phyloP scores from a whole-genome alignment of 345 rosid genomes.

The Salix arbutifolia region DNA sequence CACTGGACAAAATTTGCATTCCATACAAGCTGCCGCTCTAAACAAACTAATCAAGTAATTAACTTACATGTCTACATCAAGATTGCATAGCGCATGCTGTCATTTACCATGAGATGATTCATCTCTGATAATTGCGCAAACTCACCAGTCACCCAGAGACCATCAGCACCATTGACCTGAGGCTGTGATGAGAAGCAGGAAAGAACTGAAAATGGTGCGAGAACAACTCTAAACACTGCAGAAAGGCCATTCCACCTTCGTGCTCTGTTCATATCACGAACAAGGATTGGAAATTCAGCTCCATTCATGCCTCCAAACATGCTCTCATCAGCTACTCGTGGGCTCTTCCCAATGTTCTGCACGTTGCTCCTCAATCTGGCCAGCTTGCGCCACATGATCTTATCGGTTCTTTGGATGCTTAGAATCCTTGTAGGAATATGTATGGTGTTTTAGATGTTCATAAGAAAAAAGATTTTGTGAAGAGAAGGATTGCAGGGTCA shows the following conservation, averaged over 20 bases:
- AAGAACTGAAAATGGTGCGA: conserved; percentile 47
- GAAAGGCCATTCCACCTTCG: conserved; percentile 35
- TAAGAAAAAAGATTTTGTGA: neutral
- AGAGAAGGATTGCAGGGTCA: neutral
- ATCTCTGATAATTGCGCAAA: conserved; percentile 59
- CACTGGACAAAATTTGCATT: conserved; percentile 15
- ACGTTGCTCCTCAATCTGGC: conserved; percentile 39
- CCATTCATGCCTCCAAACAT: conserved; percentile 29
- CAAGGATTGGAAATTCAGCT: conserved; percentile 21
- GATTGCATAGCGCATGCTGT: conserved; percentile 89
- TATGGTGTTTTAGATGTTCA: neutral
- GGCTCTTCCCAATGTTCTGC: conserved; percentile 54
- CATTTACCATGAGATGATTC: conserved; percentile 83
- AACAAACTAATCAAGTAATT: neutral
- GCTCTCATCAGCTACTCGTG: conserved; percentile 71
- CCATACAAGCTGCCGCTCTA: neutral
- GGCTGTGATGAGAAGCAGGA: conserved; percentile 72
- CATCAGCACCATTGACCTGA: conserved; percentile 55
- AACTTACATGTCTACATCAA: conserved; percentile 47
- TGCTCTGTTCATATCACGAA: neutral
- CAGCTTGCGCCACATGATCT: conserved; percentile 40
- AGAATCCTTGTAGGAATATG: neutral
- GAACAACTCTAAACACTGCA: conserved; percentile 34
- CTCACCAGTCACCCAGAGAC: conserved; percentile 69
- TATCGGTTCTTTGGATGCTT: neutral